phyloP scores from a whole-genome alignment of 768 basidiomycete genomes.

The Boletus reticuloceps region DNA sequence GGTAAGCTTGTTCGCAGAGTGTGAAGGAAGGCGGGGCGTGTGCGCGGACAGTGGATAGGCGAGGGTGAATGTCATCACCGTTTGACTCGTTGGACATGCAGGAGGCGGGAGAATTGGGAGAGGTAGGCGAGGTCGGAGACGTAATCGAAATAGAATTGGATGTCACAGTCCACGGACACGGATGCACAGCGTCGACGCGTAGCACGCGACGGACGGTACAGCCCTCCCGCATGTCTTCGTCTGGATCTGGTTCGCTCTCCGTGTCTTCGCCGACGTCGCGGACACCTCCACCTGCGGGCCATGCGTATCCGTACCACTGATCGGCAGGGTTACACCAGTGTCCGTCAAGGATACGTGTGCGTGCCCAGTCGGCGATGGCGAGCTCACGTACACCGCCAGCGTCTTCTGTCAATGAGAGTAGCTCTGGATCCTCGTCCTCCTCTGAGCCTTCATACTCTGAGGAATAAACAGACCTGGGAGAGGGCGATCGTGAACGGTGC shows the following conservation, averaged over 20 bases:
- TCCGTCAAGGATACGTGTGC: conserved; percentile 69
- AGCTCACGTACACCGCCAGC: conserved; percentile 46
- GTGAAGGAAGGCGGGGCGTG: conserved; percentile 57
- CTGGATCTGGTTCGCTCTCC: conserved; percentile 28
- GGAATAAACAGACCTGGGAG: conserved; percentile 29
- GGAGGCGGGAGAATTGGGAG: conserved; percentile 21
- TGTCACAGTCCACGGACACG: conserved; percentile 59
- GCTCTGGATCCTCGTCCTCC: conserved; percentile 44
- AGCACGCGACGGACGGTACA: conserved; percentile 16
- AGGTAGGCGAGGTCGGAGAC: conserved; percentile 20
- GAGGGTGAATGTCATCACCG: conserved; percentile 43
- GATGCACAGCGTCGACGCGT: conserved; percentile 37
- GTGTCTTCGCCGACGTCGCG: conserved; percentile 25
- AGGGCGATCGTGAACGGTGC: conserved; percentile 31
- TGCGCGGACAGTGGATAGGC: conserved; percentile 42
- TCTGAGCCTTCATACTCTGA: conserved; percentile 36
- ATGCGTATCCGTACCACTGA: conserved; percentile 52
- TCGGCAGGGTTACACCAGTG: conserved; percentile 76
- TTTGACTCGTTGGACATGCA: conserved; percentile 7
- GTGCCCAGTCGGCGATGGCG: conserved; percentile 70
- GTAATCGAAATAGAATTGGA: conserved; percentile 11
- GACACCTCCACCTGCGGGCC: conserved; percentile 38
- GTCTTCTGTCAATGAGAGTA: conserved; percentile 45
- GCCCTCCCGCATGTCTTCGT: conserved; percentile 19
- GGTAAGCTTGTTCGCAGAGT: conserved; percentile 64